These are phyloP conservation scores for Epichloe gansuensis DNA, from an alignment of 2,329 filamentous ascomycete species.

Conservation along the genomic window DNA sequence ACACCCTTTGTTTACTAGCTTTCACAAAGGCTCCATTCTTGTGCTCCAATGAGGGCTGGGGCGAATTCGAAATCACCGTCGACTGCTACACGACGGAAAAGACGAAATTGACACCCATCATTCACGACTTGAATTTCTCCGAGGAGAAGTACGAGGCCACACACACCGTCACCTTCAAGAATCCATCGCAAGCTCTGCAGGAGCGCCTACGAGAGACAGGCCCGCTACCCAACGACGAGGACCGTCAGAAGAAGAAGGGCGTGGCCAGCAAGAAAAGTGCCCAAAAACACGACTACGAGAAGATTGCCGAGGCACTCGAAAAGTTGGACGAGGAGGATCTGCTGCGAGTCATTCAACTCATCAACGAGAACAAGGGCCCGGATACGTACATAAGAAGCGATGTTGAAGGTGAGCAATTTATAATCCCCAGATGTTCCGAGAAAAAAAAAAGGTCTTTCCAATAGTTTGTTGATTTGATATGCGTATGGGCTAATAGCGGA, in stretches of 20 bases:
- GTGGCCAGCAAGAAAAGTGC: conserved; percentile 67
- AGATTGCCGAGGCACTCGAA: conserved; percentile 82
- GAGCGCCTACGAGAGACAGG: conserved; percentile 72
- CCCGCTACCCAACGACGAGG: conserved; percentile 65
- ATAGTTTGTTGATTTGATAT: conserved; percentile 19
- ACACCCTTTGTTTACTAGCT: conserved; percentile 31
- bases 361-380: conserved; percentile 89
- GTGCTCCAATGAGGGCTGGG: conserved; percentile 93
- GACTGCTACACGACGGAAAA: conserved; percentile 76
- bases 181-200: conserved; percentile 78
- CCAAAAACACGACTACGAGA: conserved; percentile 75
- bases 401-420: conserved; percentile 66
- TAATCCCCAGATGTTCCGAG: background rate
- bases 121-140: conserved; percentile 88
- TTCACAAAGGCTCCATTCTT: conserved; percentile 78
- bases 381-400: conserved; percentile 98
- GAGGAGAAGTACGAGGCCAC: conserved; percentile 69
- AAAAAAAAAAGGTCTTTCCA: background rate
- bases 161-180: conserved; percentile 78
- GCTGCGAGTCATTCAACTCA: conserved; percentile 90
- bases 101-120: conserved; percentile 60
- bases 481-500: conserved; percentile 21
- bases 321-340: conserved; percentile 88
- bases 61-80: conserved; percentile 93
- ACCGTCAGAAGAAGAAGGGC: conserved; percentile 46